phyloP scores from a whole-genome alignment of 2,329 filamentous ascomycete genomes.

The Paraphaeosphaeria minitans region DNA sequence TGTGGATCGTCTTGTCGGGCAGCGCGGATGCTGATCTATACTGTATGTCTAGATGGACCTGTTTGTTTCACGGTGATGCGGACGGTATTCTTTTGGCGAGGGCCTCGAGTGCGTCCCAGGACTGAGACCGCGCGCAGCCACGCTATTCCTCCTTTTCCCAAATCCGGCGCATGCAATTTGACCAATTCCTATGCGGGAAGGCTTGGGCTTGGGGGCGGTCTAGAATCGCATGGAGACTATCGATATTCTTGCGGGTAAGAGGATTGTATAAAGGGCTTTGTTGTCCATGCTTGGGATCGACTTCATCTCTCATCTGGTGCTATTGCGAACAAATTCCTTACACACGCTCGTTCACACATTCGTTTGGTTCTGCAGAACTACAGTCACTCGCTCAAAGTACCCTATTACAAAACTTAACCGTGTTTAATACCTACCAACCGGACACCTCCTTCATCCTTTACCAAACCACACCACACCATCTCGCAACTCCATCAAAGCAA shows the following conservation, averaged over 20 bases:
- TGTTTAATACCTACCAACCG: neutral
- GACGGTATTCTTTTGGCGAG: neutral
- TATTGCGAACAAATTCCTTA: neutral
- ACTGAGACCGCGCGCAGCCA: no score
- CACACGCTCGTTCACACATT: neutral
- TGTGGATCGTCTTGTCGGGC: neutral
- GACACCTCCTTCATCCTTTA: conserved; percentile 1
- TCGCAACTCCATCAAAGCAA: neutral
- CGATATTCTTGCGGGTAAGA: neutral
- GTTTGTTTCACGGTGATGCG: neutral
- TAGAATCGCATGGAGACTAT: conserved; percentile 1
- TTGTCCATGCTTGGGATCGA: neutral
- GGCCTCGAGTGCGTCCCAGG: neutral
- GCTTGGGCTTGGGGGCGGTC: neutral
- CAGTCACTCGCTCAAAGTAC: conserved; percentile 2
- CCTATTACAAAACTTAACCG: neutral
- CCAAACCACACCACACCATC: neutral
- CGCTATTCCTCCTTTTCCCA: no score
- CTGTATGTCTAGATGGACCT: neutral
- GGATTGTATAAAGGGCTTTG: neutral
- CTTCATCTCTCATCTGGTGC: neutral
- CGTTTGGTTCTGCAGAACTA: neutral
- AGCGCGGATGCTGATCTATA: neutral
- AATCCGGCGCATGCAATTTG: neutral
- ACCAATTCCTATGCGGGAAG: neutral